phyloP scores from a whole-genome alignment of 768 basidiomycete genomes.

The Pleurotus cornucopiae region DNA sequence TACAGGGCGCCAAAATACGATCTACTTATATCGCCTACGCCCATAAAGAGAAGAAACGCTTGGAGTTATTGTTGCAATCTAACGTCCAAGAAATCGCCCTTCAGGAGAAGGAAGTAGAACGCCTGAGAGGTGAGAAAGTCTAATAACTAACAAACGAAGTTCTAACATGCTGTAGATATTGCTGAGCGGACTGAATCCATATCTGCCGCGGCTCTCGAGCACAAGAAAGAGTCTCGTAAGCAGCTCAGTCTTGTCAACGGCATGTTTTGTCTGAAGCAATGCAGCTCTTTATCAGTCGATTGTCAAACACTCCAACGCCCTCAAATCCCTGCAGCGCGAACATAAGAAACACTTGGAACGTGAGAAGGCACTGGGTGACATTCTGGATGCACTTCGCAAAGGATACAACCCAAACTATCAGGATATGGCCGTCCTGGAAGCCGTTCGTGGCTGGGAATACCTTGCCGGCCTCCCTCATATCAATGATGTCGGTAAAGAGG shows the following conservation, averaged over 20 bases:
- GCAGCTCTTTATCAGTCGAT: slow-evolving; percentile 79
- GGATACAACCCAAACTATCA: slow-evolving; percentile 99
- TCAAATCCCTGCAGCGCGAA: slow-evolving; percentile 73
- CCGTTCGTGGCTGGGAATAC: slow-evolving; percentile 90
- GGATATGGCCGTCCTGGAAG: slow-evolving; percentile 98
- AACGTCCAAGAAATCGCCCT: slow-evolving; percentile 54
- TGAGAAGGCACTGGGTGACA: slow-evolving; percentile 74
- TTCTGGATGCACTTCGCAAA: slow-evolving; percentile 73
- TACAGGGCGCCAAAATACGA: slow-evolving; percentile 87
- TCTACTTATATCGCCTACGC: slow-evolving; percentile 85
- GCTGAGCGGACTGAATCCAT: slow-evolving; percentile 75
- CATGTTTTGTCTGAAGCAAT: neutral
- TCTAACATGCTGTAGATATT: slow-evolving; percentile 45
- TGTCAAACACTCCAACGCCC: slow-evolving; percentile 64
- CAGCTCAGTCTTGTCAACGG: neutral
- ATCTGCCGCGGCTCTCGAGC: slow-evolving; percentile 76
- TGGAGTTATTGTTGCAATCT: slow-evolving; percentile 60
- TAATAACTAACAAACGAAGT: too few relatives aligned
- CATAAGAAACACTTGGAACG: slow-evolving; percentile 70
- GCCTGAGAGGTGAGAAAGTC: slow-evolving; percentile 54
- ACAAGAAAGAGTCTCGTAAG: slow-evolving; percentile 85
- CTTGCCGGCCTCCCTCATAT: slow-evolving; percentile 68
- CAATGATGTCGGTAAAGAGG: slow-evolving; percentile 58
- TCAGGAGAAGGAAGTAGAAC: slow-evolving; percentile 68
- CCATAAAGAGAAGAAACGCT: slow-evolving; percentile 80